Conservation (phyloP, 2,329 filamentous ascomycete species). For the Chrysoporthe cubensis region DNA sequence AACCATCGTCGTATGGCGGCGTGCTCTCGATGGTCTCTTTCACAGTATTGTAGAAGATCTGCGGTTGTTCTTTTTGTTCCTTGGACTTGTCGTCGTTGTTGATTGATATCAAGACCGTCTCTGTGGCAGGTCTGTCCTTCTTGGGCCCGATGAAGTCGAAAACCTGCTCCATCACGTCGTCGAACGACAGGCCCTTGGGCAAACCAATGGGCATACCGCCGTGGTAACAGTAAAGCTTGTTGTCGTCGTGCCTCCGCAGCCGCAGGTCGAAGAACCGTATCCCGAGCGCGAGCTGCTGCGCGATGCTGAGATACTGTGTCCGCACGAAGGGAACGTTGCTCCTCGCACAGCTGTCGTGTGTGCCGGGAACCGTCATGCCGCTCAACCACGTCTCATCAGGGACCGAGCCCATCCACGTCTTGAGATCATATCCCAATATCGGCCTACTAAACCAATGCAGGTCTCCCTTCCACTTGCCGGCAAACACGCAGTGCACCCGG, state of each 20-base stretch:
- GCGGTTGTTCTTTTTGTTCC: conserved; percentile 52
- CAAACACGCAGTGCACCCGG: conserved; percentile 27
- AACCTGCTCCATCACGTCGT: conserved; percentile 61
- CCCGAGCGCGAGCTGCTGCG: conserved; percentile 69
- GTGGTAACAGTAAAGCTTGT: conserved; percentile 69
- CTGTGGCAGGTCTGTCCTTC: conserved; percentile 49
- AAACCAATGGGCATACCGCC: conserved; percentile 72
- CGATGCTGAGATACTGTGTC: conserved; percentile 67
- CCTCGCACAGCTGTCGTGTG: conserved; percentile 64
- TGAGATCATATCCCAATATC: conserved; percentile 41
- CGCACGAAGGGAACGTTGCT: conserved; percentile 64
- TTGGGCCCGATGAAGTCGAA: conserved; percentile 62
- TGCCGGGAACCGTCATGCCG: conserved; percentile 71
- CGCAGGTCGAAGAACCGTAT: conserved; percentile 75
- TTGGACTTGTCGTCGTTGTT: conserved; percentile 70
- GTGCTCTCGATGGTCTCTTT: conserved; percentile 59
- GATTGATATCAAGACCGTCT: conserved; percentile 69
- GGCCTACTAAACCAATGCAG: conserved; percentile 42
- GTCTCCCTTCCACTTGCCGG: conserved; percentile 35
- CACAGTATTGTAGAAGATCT: conserved; percentile 46
- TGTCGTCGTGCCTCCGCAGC: conserved; percentile 41
- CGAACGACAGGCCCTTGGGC: conserved; percentile 63
- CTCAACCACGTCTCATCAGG: conserved; percentile 62
- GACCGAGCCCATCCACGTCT: conserved; percentile 67
- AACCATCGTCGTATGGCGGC: conserved; percentile 35